Evolutionary conservation across 2,329 filamentous ascomycete species (phyloP).

Genomic region (Aspergillus terreus): DNA sequence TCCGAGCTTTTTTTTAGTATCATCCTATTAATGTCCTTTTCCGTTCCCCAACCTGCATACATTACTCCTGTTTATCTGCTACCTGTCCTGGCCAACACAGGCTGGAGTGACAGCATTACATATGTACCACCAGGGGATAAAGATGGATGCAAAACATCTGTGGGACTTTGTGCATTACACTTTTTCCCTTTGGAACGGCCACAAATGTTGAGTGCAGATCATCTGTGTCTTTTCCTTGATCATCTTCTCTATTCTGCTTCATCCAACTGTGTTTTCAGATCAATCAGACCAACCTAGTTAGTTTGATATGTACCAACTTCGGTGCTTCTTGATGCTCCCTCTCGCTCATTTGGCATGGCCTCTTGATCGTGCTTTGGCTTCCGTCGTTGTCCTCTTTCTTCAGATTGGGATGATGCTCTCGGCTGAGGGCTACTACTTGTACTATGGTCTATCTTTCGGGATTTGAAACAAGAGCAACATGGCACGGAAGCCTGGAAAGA

Average conservation of each 20-base stretch:
- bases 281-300: not conserved
- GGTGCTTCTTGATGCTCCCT: not conserved
- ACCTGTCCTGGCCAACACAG: slow-evolving; percentile 8
- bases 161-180: not conserved
- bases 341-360: not conserved
- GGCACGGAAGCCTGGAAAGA: not conserved
- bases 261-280: not conserved
- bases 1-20: slow-evolving; percentile 17
- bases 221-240: not conserved
- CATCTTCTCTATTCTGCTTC: not conserved
- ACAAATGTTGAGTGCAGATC: not conserved
- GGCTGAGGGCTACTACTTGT: no score
- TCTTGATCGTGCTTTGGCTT: not conserved
- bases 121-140: not conserved
- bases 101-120: slow-evolving; percentile 10
- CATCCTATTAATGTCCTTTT: slow-evolving; percentile 16
- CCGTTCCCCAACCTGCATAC: slow-evolving; percentile 9
- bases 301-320: slow-evolving; percentile 1
- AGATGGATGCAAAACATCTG: not conserved
- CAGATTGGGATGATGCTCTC: not conserved
- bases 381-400: not conserved
- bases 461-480: not conserved
- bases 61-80: slow-evolving; percentile 7
- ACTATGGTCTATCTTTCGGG: not conserved
- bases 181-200: not conserved